Evolutionary conservation across 805 yeast genomes (phyloP).

Genomic region (Tetrapisispora phaffii): DNA sequence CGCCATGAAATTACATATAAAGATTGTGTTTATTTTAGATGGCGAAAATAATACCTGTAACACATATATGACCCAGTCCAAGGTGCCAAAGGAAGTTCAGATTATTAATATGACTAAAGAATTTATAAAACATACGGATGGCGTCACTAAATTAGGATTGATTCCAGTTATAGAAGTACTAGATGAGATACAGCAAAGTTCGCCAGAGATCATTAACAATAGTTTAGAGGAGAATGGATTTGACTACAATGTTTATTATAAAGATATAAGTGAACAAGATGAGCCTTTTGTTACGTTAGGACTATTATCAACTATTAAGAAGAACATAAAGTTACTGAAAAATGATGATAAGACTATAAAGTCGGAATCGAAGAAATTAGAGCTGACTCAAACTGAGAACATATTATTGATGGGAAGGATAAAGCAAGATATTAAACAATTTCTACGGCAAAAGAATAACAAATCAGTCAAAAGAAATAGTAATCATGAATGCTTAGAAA

Average conservation of each 20-base stretch:
- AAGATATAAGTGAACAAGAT: constrained; percentile 27
- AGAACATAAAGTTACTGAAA: constrained; percentile 5
- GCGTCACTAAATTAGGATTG: constrained; percentile 19
- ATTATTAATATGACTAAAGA: constrained; percentile 10
- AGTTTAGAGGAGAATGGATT: constrained; percentile 7
- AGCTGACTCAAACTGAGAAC: background rate
- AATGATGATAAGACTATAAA: constrained; percentile 2
- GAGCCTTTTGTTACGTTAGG: constrained; percentile 31
- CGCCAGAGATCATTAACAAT: constrained; percentile 26
- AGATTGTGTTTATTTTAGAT: constrained; percentile 17
- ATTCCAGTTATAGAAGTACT: constrained; percentile 18
- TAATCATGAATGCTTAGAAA: constrained; percentile 22
- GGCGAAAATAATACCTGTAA: constrained; percentile 22
- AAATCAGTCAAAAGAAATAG: background rate
- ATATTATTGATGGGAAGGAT: background rate
- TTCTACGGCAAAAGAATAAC: background rate
- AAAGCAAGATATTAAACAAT: background rate
- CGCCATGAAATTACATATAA: background rate
- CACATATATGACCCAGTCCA: constrained; percentile 23
- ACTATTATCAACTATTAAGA: constrained; percentile 25
- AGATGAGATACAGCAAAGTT: constrained; percentile 23
- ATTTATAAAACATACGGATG: constrained; percentile 6
- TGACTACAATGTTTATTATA: constrained; percentile 28
- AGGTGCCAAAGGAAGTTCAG: constrained; percentile 15
- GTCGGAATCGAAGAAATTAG: no score